Base-by-base conservation (phyloP, 2,329 filamentous ascomycete species). In the Karstenula rhodostoma region DNA sequence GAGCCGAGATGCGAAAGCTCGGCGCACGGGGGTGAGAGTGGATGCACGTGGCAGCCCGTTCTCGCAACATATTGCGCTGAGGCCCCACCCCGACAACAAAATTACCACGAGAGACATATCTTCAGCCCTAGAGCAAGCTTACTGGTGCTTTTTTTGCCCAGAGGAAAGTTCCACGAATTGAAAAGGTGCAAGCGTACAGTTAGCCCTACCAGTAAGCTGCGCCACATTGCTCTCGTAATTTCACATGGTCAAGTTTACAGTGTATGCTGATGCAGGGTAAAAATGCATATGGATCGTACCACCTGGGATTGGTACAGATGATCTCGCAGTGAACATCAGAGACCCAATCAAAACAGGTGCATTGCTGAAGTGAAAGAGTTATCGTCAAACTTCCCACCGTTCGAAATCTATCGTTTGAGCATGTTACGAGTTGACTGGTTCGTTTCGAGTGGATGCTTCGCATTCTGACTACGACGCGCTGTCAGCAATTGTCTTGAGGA, bases 41-140 rank as follows among this genome's bases (percentile, higher is more conserved):
- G 25, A 44, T 44, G 51, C 51, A 54, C 51, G 40, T 44, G 51
- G 37, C 51, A 43, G 25, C 25, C 40, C 51, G 17, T 32, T 33
- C 44, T 33, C 51, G 51, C 35, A 33, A 54, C 17, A 25, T 13
- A 25, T 44, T 19, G 27, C 17, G 51, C 51, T 44, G 27, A 54
- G 37, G 51, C 37, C 35, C 51, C 37, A 43, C 44, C 25, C 13
- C 37, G 8, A 44, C 10, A 32, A 44, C 35, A 22, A 13, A 4
- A 25, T 44, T 22, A 52, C 35, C 10, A 33, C 35, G 3, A 19
- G 15, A 27, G 35, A 42, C 27, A 40, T n/a, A 22, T 40, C 32
- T 40, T 51, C 48, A 52, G 35, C 35, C 49, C 49, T 52, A 19
- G 23, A 25, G 23, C 23, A 52, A 52, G 23, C 35, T 22, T 29